Base-by-base conservation (phyloP, 2,329 filamentous ascomycete species). In the Apiospora sp. region DNA sequence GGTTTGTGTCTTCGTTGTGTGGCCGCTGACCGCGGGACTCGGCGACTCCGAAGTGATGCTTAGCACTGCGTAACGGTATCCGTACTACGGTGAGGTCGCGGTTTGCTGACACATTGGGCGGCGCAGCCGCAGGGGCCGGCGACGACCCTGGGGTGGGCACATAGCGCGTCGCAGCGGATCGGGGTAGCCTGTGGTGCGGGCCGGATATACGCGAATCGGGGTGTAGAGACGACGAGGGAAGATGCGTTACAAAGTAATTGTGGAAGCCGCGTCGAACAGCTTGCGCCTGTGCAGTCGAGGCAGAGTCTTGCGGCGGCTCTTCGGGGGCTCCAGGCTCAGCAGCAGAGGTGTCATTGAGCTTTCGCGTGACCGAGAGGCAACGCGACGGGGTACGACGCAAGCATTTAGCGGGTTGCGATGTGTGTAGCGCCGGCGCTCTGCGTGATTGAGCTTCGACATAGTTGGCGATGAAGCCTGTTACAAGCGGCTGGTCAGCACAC, bases 201-300 rank as follows among this genome's bases (percentile, higher is more conserved):
- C 91, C 92, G 24, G 87, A 84, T 30, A 87, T 84, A 71, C 91
- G 88, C 48, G 93, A 93, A 82, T 98, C 96, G 10, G 96, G 96
- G 78, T 98, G 94, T 64, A 98, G 88, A 4, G 95, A 98, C 19
- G 95, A 97, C 24, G 95, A 97, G 5, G 96, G 96, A 1, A 99
- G 89, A 82, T 98, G 94, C 12, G 96, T 98, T 73, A 98, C 94
- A 82, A 99, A 99, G 86, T 99, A 98, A 78, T 97, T 95, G 85
- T 98, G 95, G 82, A 98, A 98, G 75, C 83, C 82, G 68, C 89
- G 88, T 70, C 83, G 85, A 41, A 72, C 71, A 34, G 48, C 69
- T 54, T 75, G 76, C 14, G 72, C 71, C 19, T 74, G 37, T 43
- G 58, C 58, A n/a, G 34, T 19, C 19, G 58, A 37, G 22, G 34